A percentile compares a stretch with the other conserved stretches of the same genome.
Evolutionary conservation across 2,329 filamentous ascomycete genomes (phyloP).

Genomic region (Aspergillus awamori): DNA sequence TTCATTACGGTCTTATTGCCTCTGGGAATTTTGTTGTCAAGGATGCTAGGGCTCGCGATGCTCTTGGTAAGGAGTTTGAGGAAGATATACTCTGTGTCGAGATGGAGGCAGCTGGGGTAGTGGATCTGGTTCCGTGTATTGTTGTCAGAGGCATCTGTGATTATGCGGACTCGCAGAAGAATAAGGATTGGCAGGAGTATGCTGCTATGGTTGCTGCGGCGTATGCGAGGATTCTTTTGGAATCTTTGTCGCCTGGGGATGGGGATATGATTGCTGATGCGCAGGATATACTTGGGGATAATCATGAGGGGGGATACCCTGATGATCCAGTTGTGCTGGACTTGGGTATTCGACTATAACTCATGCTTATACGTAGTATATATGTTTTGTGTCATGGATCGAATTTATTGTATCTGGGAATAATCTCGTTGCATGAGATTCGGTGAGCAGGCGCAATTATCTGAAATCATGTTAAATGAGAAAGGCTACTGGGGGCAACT

Average conservation of each 20-base stretch:
- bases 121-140: constrained; percentile 13
- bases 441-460: no score
- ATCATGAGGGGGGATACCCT: background rate
- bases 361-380: no score
- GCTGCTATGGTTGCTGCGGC: constrained; percentile 21
- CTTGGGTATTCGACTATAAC: no score
- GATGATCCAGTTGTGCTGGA: no score
- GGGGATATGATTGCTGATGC: background rate
- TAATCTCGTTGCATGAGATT: no score
- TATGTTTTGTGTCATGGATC: no score
- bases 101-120: constrained; percentile 20
- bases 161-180: constrained; percentile 19
- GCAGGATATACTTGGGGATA: background rate
- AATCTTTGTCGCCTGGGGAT: background rate
- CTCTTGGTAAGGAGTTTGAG: background rate
- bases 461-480: no score
- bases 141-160: constrained; percentile 21
- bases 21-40: background rate
- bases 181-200: constrained; percentile 22
- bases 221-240: constrained; percentile 19
- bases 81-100: constrained; percentile 18
- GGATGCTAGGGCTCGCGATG: background rate
- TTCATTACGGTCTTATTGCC: constrained; percentile 7
- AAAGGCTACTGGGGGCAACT: no score
- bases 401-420: no score